Base-by-base conservation (phyloP, 2,329 filamentous ascomycete species). In the Alternaria longipes region DNA sequence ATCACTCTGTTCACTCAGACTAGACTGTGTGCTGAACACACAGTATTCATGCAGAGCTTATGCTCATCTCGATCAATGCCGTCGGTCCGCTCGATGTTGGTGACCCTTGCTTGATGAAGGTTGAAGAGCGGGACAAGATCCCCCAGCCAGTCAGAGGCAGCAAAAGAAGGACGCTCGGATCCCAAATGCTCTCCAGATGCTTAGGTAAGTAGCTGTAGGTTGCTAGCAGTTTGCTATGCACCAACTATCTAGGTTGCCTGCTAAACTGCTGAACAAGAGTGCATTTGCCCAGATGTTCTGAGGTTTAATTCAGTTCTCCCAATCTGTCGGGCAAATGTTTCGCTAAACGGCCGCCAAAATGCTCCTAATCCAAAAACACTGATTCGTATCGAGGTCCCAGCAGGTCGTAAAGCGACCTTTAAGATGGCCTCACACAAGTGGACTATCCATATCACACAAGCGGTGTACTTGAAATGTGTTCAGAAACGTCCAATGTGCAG, bases 311-410 rank as follows among this genome's bases (percentile, higher is more conserved):
- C 30, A 22, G 30, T 45, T 24, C 26, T 22, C 30, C 36, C 38
- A 30, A 16, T 20, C 20, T 34, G 20, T 56, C 53, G 53, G 57
- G 36, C 45, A 60, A 51, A 56, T 52, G 16, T 40, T 18, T 18
- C 20, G n/a, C 22, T 26, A 30, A 47, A 44, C 52, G 54, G 41
- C 54, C 47, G 41, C 47, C n/a, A 44, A 20, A 36, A 36, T 42
- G 40, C 34, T 53, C 24, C 58, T 57, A 56, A 49, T 58, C 54
- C 59, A 22, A 53, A 61, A 49, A 30, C 42, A 58, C 59, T 61
- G 47, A 61, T 61, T 58, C 59, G 59, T 58, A 61, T 58, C 59
- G 59, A 61, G 42, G 34, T 53, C 11, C 36, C 18, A 53, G 18
- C 38, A 44, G 18, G n/a, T 20, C 32, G 22, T 16, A 45, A 34